phyloP scores from a whole-genome alignment of 2,329 filamentous ascomycete species.

The Periconia macrospinosa region DNA sequence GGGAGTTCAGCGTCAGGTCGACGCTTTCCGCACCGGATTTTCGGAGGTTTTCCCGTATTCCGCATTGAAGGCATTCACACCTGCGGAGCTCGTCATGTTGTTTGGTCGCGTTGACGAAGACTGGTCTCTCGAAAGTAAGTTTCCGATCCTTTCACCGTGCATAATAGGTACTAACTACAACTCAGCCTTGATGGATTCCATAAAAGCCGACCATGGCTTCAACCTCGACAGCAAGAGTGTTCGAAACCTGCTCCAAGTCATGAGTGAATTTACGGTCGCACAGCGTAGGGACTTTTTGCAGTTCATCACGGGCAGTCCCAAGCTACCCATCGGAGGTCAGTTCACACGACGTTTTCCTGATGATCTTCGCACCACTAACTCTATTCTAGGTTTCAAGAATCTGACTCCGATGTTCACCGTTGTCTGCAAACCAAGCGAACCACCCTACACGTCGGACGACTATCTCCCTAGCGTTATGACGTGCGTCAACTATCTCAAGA shows the following conservation, averaged over 20 bases:
- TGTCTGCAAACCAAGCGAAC: conserved; percentile 97
- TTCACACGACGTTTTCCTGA: conserved; percentile 15
- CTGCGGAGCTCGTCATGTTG: conserved; percentile 89
- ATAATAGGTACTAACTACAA: conserved; percentile 11
- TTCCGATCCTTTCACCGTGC: neutral
- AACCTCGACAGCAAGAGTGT: conserved; percentile 98
- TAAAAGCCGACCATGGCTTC: conserved; percentile 97
- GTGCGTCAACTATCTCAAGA: conserved; percentile 97
- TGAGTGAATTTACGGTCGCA: conserved; percentile 78
- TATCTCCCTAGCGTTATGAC: conserved; percentile 99
- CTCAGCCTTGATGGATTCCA: conserved; percentile 89
- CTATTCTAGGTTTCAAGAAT: conserved; percentile 79
- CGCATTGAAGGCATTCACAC: conserved; percentile 89
- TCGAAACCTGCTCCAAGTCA: conserved; percentile 86
- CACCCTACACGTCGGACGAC: conserved; percentile 90
- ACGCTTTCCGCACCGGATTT: conserved; percentile 89
- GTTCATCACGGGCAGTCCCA: conserved; percentile 96
- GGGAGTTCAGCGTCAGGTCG: conserved; percentile 84
- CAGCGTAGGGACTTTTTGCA: conserved; percentile 93
- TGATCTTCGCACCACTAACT: conserved; percentile 2
- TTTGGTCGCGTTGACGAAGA: conserved; percentile 94
- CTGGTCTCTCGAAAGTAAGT: conserved; percentile 95
- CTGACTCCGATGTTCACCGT: conserved; percentile 98
- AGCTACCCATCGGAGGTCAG: conserved; percentile 95
- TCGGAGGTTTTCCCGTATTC: conserved; percentile 96